A percentile compares a stretch with the other conserved stretches of the same genome.
phyloP scores from a whole-genome alignment of 805 yeast species.

The Candida ascalaphidarum region DNA sequence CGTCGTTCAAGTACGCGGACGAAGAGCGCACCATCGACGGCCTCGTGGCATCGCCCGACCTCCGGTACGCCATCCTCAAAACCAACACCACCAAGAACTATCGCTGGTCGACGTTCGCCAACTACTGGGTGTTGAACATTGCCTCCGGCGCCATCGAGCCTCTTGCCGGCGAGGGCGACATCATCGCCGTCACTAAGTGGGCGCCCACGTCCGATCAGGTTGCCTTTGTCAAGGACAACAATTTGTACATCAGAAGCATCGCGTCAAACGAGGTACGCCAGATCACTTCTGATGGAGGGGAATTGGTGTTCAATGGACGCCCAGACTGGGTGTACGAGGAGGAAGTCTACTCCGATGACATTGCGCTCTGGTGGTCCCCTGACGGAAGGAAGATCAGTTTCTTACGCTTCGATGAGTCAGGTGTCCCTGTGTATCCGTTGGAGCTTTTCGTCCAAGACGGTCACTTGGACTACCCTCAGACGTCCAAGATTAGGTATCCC shows the following conservation, averaged over 20 bases:
- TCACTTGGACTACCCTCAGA: slow-evolving; percentile 27
- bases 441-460: slow-evolving; percentile 62
- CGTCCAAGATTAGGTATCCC: slow-evolving; percentile 64
- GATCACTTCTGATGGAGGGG: slow-evolving; percentile 65
- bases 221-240: slow-evolving; percentile 61
- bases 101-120: slow-evolving; percentile 61
- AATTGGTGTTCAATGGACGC: slow-evolving; percentile 69
- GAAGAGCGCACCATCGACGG: slow-evolving; percentile 38
- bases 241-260: slow-evolving; percentile 50
- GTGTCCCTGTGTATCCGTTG: slow-evolving; percentile 63
- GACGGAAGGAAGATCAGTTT: slow-evolving; percentile 56
- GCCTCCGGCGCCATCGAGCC: slow-evolving; percentile 14
- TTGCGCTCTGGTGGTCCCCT: slow-evolving; percentile 86
- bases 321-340: slow-evolving; percentile 97
- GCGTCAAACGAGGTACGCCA: slow-evolving; percentile 24
- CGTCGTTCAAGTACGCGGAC: slow-evolving; percentile 32
- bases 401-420: slow-evolving; percentile 62
- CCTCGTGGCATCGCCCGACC: slow-evolving; percentile 60
- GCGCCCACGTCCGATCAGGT: slow-evolving; percentile 62
- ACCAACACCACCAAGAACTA: slow-evolving; percentile 58
- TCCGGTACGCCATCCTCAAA: slow-evolving; percentile 47
- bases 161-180: slow-evolving; percentile 12
- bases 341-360: slow-evolving; percentile 66
- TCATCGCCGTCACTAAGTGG: slow-evolving; percentile 57
- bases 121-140: slow-evolving; percentile 53